Percentiles rank a stretch among this genome's conserved stretches.
Evolutionary conservation across 257 asterid species (phyloP).

Genomic region (Solanum habrochaites): DNA sequence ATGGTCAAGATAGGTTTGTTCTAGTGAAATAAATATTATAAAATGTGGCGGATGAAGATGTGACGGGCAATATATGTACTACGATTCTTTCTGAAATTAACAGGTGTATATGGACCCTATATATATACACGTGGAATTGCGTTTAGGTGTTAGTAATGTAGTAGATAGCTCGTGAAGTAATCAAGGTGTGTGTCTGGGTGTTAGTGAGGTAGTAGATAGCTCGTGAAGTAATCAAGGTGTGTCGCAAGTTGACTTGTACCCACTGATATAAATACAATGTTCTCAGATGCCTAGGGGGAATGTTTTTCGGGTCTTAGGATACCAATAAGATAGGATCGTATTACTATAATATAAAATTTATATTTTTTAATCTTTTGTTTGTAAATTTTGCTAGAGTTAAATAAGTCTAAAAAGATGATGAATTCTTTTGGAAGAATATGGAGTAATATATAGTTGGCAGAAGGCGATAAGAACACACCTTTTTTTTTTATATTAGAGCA

Average conservation of each 20-base stretch:
- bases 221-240: neutral
- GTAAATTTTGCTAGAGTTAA: neutral
- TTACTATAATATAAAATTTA: too few species aligned
- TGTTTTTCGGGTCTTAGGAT: neutral
- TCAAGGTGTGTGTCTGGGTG: neutral
- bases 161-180: neutral
- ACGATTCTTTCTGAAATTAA: too few species aligned
- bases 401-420: neutral
- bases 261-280: neutral
- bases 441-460: neutral
- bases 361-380: too few species aligned
- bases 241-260: neutral
- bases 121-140: too few species aligned
- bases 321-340: neutral
- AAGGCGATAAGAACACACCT: neutral
- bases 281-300: neutral
- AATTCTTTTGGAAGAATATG: neutral
- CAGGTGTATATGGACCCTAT: too few species aligned
- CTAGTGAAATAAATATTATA: too few species aligned
- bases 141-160: neutral
- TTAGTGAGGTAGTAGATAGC: neutral
- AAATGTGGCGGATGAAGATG: too few species aligned
- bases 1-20: too few species aligned
- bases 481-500: neutral
- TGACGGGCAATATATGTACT: too few species aligned